Evolutionary conservation across 2,329 filamentous ascomycete genomes (phyloP), one percentile per base, ranked within the genome.

Genomic region (Fusarium sp.): DNA sequence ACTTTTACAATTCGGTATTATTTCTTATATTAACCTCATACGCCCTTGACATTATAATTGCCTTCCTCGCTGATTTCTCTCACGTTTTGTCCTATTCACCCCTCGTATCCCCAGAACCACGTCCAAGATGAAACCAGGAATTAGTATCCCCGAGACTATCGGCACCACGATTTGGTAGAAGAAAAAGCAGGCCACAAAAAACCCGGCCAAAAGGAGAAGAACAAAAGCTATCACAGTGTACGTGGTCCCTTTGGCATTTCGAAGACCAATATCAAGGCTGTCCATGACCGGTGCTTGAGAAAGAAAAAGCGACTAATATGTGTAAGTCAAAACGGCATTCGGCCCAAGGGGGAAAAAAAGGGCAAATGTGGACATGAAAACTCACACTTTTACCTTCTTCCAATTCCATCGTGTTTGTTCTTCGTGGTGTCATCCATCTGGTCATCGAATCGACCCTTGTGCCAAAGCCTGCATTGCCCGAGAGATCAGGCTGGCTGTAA

Each of bases 401-500:
- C 19, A 68, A 23, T 32, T 56, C 43, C 15, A 30, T 23, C 8
- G 43, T 53, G 9, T 46, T 63, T 23, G 20, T 39, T 53, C 63
- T 58, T 23, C 15, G 46, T 8, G 47, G 47, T 9, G 44, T 26
- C 47, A 49, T 46, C 50, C 47, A 59, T 26, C 51, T 45, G 3
- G 62, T 45, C 46, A 43, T 51, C 36, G 51, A 58, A 23, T 67
- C 47, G n/a, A 30, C 40, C 12, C 57, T 53, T 19, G 43, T 47
- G 21, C 48, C 60, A 15, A 48, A 42, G 19, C 63, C 56, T 34
- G n/a, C 19, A 45, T 48, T 62, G 12, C 32, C 44, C 17, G 60
- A 49, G 21, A 63, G 60, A 24, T 63, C 50, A 23, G 58, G 57
- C 23, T 62, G 59, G 7, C 50, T 62, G 17, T 56, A 40, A 1